phyloP scores from a whole-genome alignment of 2,329 filamentous ascomycete genomes.

The Colletotrichum noveboracense region DNA sequence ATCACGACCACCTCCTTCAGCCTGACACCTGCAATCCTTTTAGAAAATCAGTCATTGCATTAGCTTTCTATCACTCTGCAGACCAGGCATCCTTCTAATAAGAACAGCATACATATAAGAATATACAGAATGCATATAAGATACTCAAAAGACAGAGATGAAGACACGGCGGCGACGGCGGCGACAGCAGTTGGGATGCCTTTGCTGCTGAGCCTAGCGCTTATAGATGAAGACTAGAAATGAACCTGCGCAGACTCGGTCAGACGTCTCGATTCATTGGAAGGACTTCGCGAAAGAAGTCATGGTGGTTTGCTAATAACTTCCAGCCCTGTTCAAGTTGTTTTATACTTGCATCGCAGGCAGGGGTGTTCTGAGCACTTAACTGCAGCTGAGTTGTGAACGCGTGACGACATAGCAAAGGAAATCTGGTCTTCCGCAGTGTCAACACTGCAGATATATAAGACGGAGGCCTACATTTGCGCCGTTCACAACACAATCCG shows the following conservation, averaged over 20 bases:
- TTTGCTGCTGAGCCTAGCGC: neutral
- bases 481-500: neutral
- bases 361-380: neutral
- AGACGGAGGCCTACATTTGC: neutral
- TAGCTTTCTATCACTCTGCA: fast-evolving
- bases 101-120: no score
- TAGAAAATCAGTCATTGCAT: no score
- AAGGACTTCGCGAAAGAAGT: neutral
- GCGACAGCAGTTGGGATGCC: neutral
- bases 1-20: no score
- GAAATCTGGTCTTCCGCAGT: neutral
- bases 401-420: neutral
- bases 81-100: neutral
- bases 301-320: neutral
- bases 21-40: no score
- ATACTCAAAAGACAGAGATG: no score
- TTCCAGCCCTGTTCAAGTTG: fast-evolving
- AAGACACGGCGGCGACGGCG: no score
- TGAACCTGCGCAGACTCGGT: neutral
- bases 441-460: neutral
- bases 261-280: neutral
- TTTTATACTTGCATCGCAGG: neutral
- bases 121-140: no score
- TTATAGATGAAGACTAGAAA: fast-evolving
- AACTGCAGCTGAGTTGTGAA: neutral